Evolutionary conservation across 345 rosid genomes (phyloP), one percentile per base, ranked within the genome.

Genomic region (Geranium rotundifolium): DNA sequence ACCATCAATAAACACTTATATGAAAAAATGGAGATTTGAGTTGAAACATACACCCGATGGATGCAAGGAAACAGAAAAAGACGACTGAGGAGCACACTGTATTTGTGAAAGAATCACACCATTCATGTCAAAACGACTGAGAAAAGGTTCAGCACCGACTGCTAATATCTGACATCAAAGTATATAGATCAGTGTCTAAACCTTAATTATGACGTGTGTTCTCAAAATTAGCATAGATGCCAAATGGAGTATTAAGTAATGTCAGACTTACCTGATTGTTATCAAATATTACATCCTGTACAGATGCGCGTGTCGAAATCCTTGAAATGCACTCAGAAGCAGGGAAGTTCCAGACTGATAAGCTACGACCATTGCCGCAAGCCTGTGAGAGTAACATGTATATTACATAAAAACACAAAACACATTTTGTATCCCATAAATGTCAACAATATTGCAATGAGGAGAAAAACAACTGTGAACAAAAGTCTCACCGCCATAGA

Each of bases 281-380:
- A 66, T 86, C 86, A 72, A 93, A 93, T 30, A 75, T 66, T 34
- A 86, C 76, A 76, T 90, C 97, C 67, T 90, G 95, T 54, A 82
- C 72, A 54, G 81, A 69, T 57, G 95, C 82, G 69, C 67, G 60
- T 60, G 60, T 55, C 41, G 76, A 64, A 58, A 82, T 77, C 72
- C 67, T 77, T 56, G 92, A 82, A 76, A 90, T 80, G 60, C 96
- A 85, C 69, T 86, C 95, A 34, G 89, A 88, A 69, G 96, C 85
- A 16, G 87, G 86, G 60, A 93, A 88, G 74, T 81, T 93, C 99
- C 97, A 93, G 54, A 86, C 69, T 55, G 91, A 84, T 73, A 90
- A 61, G 55, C 55, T 78, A 59, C 54, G 77, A 68, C 95, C 91
- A 63, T 71, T 84, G 78, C 97, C 86, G 75, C 85, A 90, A 57